Evolutionary conservation across 2,329 filamentous ascomycete species (phyloP).

Genomic region (Knufia fluminis): DNA sequence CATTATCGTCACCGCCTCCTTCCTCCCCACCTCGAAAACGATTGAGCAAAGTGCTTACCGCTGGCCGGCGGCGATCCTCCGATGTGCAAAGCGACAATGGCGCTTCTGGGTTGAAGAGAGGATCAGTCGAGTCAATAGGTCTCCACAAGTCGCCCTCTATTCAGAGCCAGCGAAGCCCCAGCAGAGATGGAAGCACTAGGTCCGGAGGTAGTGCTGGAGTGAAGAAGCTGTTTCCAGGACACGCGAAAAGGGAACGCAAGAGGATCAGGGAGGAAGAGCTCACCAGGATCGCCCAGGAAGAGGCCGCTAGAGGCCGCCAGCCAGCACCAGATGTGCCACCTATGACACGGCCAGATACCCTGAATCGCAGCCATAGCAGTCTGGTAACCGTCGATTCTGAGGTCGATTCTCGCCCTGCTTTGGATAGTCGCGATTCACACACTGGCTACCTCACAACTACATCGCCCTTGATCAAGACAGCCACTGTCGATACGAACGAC

Average conservation of each 20-base stretch:
- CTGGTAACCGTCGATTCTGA: slow-evolving; percentile 45
- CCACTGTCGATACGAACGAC: slow-evolving; percentile 25
- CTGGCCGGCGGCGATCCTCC: slow-evolving; percentile 29
- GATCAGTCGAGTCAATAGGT: slow-evolving; percentile 32
- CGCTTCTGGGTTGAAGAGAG: slow-evolving; percentile 24
- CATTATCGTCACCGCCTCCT: slow-evolving; percentile 19
- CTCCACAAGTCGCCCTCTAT: slow-evolving; percentile 25
- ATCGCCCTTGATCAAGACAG: slow-evolving; percentile 56
- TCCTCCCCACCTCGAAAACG: slow-evolving; percentile 26
- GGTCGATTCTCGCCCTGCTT: slow-evolving; percentile 37
- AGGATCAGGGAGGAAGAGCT: slow-evolving; percentile 25
- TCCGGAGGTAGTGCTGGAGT: slow-evolving; percentile 38
- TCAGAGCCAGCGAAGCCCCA: slow-evolving; percentile 28
- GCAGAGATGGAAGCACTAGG: slow-evolving; percentile 32
- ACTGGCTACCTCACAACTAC: slow-evolving; percentile 60
- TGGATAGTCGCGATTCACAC: slow-evolving; percentile 54
- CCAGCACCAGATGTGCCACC: neutral
- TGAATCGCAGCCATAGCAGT: slow-evolving; percentile 25
- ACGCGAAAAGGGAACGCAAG: slow-evolving; percentile 37
- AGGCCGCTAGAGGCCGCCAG: slow-evolving; percentile 7
- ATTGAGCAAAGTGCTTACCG: slow-evolving; percentile 29
- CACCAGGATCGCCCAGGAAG: slow-evolving; percentile 17
- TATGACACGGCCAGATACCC: neutral
- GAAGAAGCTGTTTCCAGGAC: slow-evolving; percentile 42
- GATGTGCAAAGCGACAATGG: slow-evolving; percentile 16